Base-by-base conservation (phyloP, 2,329 filamentous ascomycete genomes). In the Dactylellina haptotyla region DNA sequence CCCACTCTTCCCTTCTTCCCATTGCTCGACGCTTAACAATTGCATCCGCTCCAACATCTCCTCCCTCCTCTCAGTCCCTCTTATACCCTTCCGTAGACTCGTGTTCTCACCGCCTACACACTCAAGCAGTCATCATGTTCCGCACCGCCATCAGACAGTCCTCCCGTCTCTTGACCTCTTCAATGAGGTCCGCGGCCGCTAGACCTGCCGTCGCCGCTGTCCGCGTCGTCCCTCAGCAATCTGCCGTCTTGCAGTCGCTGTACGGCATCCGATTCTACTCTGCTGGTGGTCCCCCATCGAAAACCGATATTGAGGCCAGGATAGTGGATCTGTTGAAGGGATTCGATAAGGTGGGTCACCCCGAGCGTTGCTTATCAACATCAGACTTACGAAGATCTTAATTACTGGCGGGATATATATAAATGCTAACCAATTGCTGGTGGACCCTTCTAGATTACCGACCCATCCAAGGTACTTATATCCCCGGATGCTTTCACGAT, bases 311-410 rank as follows among this genome's bases (percentile, higher is more conserved):
- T 69, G 90, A 96, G 84, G 92, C 91, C 75, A 88, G 94, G 81
- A 97, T 98, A 86, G 87, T 96, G 82, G 91, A 92, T 83, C 85
- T 99, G 80, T 83, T 99, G 83, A 90, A 93, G 84, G 94, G 93
- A 82, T 99, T 98, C 82, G 95, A 99, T 85, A 99, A 99, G 90
- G 91, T 93, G 82, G 78, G 85, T 82, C 77, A 23, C 48, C 34
- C 58, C 58, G 48, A n/a, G n/a, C n/a, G n/a, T n/a, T n/a, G n/a
- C n/a, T n/a, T n/a, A n/a, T n/a, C n/a, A n/a, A n/a, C n/a, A n/a
- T n/a, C n/a, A n/a, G n/a, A n/a, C n/a, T n/a, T n/a, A n/a, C n/a
- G n/a, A n/a, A n/a, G n/a, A n/a, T n/a, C n/a, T n/a, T n/a, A n/a
- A n/a, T n/a, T n/a, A n/a, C n/a, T n/a, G n/a, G n/a, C n/a, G n/a